phyloP scores from a whole-genome alignment of 345 rosid genomes.

The Orychophragmus violaceus region DNA sequence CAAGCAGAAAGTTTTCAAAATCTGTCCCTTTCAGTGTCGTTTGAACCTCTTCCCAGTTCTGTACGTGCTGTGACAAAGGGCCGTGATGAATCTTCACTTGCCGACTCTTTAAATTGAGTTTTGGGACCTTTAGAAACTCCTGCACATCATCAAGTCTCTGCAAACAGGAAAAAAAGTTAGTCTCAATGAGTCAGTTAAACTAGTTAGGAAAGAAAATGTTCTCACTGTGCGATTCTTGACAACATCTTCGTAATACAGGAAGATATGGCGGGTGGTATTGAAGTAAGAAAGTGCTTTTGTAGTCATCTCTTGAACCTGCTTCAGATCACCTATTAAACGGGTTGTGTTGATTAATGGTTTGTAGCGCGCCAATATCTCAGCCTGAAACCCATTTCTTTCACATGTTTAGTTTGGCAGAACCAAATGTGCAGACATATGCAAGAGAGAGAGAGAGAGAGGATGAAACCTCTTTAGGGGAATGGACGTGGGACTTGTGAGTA shows the following conservation, averaged over 20 bases:
- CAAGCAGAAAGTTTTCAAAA: constrained; percentile 50
- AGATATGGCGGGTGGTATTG: constrained; percentile 68
- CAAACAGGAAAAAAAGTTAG: not conserved
- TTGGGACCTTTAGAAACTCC: constrained; percentile 84
- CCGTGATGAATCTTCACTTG: constrained; percentile 97
- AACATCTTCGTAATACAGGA: constrained; percentile 85
- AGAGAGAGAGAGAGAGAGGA: not conserved
- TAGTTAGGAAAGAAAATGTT: constrained; percentile 1
- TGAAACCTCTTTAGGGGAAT: constrained; percentile 75
- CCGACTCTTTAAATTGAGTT: constrained; percentile 57
- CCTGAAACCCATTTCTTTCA: constrained; percentile 47
- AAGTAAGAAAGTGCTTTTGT: constrained; percentile 73
- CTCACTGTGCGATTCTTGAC: constrained; percentile 80
- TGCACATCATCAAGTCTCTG: constrained; percentile 75
- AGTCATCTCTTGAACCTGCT: constrained; percentile 65
- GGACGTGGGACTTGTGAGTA: constrained; percentile 96
- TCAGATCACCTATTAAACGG: constrained; percentile 49
- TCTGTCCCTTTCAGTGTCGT: constrained; percentile 57
- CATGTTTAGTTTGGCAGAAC: not conserved
- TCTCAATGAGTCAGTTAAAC: constrained; percentile 1
- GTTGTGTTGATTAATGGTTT: constrained; percentile 71
- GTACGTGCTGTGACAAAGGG: constrained; percentile 51
- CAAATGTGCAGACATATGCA: not conserved
- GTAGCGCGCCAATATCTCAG: constrained; percentile 86
- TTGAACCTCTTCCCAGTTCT: constrained; percentile 75